Conservation (phyloP, 331 rosid genomes). For the Rosa hybrid region DNA sequence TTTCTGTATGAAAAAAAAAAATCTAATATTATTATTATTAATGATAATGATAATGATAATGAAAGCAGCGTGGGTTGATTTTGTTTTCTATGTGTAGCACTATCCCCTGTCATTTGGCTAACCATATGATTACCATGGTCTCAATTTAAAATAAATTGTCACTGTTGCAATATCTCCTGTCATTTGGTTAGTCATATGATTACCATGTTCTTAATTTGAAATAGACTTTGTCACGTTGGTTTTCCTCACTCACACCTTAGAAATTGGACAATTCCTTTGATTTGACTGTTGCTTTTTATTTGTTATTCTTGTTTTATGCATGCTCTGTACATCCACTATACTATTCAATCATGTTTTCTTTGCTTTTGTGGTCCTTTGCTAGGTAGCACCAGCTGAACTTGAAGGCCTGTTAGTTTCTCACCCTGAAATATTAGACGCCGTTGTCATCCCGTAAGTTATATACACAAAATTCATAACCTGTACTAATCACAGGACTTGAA, state of each 20-base stretch:
- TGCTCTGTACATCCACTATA: background rate
- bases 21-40: too few relatives aligned
- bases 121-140: background rate
- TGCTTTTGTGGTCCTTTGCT: constrained; percentile 11
- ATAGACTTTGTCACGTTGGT: background rate
- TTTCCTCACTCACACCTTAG: background rate
- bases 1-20: background rate
- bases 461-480: background rate
- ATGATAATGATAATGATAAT: background rate
- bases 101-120: background rate
- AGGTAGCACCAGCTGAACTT: constrained; percentile 96
- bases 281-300: background rate
- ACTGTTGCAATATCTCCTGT: background rate
- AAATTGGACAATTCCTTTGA: background rate
- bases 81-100: background rate
- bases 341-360: background rate
- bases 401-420: constrained; percentile 88
- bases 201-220: background rate
- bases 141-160: background rate
- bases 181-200: background rate
- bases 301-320: background rate
- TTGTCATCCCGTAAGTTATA: constrained; percentile 82
- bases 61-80: background rate
- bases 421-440: constrained; percentile 85
- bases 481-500: background rate